These are phyloP conservation scores for Rhodotorula diobovata DNA, from an alignment of 768 basidiomycete genomes.

Conservation along the genomic window DNA sequence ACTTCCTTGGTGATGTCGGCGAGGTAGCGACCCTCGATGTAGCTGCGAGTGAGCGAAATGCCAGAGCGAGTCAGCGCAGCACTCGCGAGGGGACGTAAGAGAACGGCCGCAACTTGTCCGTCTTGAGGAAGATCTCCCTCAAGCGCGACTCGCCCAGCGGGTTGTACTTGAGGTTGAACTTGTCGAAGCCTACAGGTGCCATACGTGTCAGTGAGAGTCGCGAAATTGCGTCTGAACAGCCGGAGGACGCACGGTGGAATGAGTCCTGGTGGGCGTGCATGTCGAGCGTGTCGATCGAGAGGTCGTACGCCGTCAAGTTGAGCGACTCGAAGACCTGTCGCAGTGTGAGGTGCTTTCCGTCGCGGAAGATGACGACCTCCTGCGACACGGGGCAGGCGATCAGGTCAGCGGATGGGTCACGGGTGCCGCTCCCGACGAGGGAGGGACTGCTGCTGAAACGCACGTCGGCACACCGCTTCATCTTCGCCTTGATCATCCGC, in stretches of 20 bases:
- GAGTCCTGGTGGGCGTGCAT: conserved; percentile 99
- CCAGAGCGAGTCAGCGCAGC: neutral
- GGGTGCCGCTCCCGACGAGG: too few species aligned
- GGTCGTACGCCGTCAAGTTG: conserved; percentile 89
- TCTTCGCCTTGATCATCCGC: conserved; percentile 97
- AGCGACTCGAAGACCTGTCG: conserved; percentile 94
- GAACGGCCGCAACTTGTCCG: conserved; percentile 62
- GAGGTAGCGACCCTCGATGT: conserved; percentile 82
- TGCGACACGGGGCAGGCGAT: conserved; percentile 45
- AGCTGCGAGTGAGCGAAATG: conserved; percentile 42
- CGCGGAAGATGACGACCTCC: conserved; percentile 95
- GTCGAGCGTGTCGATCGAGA: conserved; percentile 96
- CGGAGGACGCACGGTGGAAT: conserved; percentile 64
- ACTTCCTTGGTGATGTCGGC: conserved; percentile 93
- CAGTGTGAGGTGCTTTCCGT: conserved; percentile 79
- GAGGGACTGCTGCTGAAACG: conserved; percentile 30
- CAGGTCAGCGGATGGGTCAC: neutral
- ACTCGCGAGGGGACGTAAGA: neutral
- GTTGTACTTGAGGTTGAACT: conserved; percentile 67
- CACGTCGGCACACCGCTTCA: conserved; percentile 80
- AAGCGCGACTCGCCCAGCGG: conserved; percentile 79
- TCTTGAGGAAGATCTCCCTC: conserved; percentile 96
- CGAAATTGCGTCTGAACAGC: too few species aligned
- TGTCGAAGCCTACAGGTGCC: conserved; percentile 9
- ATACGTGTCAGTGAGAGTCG: too few species aligned